phyloP scores from a whole-genome alignment of 768 basidiomycete species.

The Chalciporus sphaerocephalus region DNA sequence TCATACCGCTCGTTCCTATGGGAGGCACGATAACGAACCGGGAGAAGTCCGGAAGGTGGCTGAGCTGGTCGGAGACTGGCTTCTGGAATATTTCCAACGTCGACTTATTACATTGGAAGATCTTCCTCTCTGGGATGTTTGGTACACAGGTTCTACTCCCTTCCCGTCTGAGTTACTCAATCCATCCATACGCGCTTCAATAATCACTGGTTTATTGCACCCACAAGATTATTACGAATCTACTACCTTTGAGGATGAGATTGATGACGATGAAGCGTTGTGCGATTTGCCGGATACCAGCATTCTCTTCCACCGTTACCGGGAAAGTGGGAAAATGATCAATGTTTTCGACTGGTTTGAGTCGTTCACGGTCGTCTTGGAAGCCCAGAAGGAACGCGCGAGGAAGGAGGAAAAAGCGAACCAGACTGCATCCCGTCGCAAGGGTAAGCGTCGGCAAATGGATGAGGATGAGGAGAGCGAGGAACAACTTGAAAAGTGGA shows the following conservation, averaged over 20 bases:
- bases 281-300: slow-evolving; percentile 68
- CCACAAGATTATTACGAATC: slow-evolving; percentile 45
- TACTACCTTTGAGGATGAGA: slow-evolving; percentile 10
- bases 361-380: slow-evolving; percentile 64
- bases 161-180: slow-evolving; percentile 71
- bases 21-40: slow-evolving; percentile 17
- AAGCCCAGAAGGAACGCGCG: slow-evolving; percentile 42
- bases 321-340: slow-evolving; percentile 76
- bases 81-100: slow-evolving; percentile 43
- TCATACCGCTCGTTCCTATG: slow-evolving; percentile 15
- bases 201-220: slow-evolving; percentile 57
- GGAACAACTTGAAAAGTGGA: slow-evolving; percentile 49
- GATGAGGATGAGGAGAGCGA: slow-evolving; percentile 28
- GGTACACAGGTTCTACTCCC: slow-evolving; percentile 63
- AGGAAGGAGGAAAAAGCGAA: background rate
- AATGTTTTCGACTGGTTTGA: slow-evolving; percentile 90
- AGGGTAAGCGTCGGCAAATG: slow-evolving; percentile 23
- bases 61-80: slow-evolving; percentile 43
- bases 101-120: slow-evolving; percentile 47
- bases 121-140: slow-evolving; percentile 58
- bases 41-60: slow-evolving; percentile 18
- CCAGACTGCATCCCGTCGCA: slow-evolving; percentile 21
- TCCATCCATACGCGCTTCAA: slow-evolving; percentile 59
- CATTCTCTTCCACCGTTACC: slow-evolving; percentile 72
- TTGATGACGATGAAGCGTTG: slow-evolving; percentile 32